Evolutionary conservation across 345 rosid genomes (phyloP).

Genomic region (Eucalyptus coolabah): DNA sequence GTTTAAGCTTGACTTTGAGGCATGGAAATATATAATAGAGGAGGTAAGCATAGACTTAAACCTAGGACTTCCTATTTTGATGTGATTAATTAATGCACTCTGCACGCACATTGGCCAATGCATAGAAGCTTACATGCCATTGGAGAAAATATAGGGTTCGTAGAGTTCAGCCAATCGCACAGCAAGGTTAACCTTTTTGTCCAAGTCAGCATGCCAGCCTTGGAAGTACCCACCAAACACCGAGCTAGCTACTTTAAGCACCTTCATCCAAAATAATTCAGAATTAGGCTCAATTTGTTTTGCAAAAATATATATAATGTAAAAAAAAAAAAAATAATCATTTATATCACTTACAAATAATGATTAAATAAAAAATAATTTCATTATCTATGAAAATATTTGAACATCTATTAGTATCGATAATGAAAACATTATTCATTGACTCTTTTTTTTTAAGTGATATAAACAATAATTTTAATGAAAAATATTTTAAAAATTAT

Average conservation of each 20-base stretch:
- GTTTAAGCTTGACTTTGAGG: background rate
- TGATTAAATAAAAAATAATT: no score
- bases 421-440: no score
- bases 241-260: conserved; percentile 1
- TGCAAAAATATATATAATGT: no score
- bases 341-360: no score
- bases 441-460: background rate
- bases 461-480: background rate
- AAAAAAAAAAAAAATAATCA: no score
- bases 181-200: conserved; percentile 6
- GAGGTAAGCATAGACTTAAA: background rate
- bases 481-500: background rate
- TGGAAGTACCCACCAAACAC: conserved; percentile 5
- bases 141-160: conserved; percentile 18
- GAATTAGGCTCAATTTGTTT: background rate
- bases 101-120: background rate
- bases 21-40: background rate
- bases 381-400: no score
- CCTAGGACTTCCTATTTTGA: background rate
- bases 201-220: background rate
- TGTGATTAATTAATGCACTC: background rate
- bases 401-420: no score
- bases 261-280: background rate
- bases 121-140: conserved; percentile 5
- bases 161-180: conserved; percentile 19